Percentiles rank a stretch among this genome's conserved stretches.
These are phyloP conservation scores for Saccharomyces hybrid DNA, from an alignment of 1,139 yeast genomes.

Conservation along the genomic window DNA sequence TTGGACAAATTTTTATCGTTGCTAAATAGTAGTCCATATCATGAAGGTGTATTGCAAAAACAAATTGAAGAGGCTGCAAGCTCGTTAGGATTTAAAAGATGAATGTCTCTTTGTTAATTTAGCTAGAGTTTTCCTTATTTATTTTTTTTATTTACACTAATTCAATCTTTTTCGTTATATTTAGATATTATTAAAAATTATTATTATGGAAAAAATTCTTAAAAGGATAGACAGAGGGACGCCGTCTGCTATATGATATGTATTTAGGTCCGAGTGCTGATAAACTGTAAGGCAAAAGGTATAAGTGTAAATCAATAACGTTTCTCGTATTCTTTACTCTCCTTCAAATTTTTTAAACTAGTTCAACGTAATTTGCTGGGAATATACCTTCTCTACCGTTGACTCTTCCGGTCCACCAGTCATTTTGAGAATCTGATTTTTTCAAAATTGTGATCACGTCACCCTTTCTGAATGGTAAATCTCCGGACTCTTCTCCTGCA, in stretches of 20 bases:
- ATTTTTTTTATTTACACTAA: constrained; percentile 49
- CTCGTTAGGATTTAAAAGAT: constrained; percentile 28
- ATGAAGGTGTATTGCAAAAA: constrained; percentile 25
- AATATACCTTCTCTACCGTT: constrained; percentile 84
- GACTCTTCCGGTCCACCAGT: constrained; percentile 97
- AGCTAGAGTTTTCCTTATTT: constrained; percentile 75
- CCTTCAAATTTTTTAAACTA: constrained; percentile 43
- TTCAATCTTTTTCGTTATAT: not conserved
- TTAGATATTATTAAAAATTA: not conserved
- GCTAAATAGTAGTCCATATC: constrained; percentile 22
- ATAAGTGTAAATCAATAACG: not conserved
- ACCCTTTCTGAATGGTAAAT: constrained; percentile 86
- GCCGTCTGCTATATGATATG: too few relatives aligned
- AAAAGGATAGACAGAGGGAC: not conserved
- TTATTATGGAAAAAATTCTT: not conserved
- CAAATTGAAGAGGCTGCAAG: constrained; percentile 32
- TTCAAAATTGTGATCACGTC: constrained; percentile 87
- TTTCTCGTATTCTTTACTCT: not conserved
- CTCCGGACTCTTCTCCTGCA: constrained; percentile 66
- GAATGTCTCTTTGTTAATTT: not conserved
- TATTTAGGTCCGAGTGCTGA: not conserved
- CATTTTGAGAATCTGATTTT: constrained; percentile 81
- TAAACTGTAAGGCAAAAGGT: not conserved
- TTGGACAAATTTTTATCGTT: constrained; percentile 24
- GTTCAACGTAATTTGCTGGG: constrained; percentile 94